Evolutionary conservation across 106 monocot genomes (phyloP), one percentile per base, ranked within the genome.

Genomic region (Chionographis japonica): DNA sequence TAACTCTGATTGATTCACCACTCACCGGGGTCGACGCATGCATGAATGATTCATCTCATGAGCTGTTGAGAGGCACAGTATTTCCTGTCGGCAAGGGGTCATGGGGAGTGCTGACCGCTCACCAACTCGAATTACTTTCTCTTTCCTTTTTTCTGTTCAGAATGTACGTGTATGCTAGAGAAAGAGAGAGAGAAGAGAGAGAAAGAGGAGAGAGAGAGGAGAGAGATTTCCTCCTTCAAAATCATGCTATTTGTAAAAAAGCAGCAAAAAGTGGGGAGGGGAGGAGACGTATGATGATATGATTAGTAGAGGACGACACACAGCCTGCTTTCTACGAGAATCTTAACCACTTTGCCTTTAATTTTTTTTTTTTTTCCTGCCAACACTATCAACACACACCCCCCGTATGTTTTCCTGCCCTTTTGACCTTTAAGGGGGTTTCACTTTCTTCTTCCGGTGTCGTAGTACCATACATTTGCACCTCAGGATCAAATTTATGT

Each of bases 51-150:
- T 27, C 27, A 27, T 27, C 27, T 27, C 27, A 27, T 27, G 27
- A 27, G 27, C 27, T 27, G 27, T 27, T 27, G 27, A 27, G 68
- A 57, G 27, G 15, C 12, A 60, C 59, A 35, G 62, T 72, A 12
- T 40, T 9, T 60, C 52, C 39, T 72, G 72, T 72, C 72, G 72
- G 72, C 72, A 72, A 49, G 66, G 35, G 52, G 27, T 3, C 51
- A 11, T 16, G 18, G 3, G 59, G 61, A 62, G 53, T 73, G 64
- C 65, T 58, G 74, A 74, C 66, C 11, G 15, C 65, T 66, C 65
- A 74, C 74, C 74, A 57, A 74, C 74, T 74, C 9, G 39, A 39
- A 46, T 52, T 61, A 71, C 61, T 53, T 53, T 53, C 19, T 55
- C 10, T 19, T 27, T 13, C 19, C n/a, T 6, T 50, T 27, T 51